A percentile compares a stretch with the other conserved stretches of the same genome.
Evolutionary conservation across 139 green algal species (phyloP).

Genomic region (Chlorella sp.): DNA sequence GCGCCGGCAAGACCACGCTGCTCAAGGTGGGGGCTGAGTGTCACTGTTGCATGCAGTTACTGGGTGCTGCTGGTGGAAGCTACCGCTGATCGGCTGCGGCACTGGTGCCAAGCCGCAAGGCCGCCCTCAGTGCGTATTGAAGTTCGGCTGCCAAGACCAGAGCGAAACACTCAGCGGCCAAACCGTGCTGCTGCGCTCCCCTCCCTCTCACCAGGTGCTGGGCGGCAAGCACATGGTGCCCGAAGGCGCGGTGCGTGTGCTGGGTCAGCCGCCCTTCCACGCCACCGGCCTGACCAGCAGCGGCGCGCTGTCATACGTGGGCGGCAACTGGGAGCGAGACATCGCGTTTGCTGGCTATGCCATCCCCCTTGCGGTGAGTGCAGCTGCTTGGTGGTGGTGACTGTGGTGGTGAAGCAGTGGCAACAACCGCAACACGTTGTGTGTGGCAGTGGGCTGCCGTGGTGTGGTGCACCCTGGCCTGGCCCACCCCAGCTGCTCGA

Average conservation of each 20-base stretch:
- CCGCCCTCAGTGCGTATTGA: too few species aligned
- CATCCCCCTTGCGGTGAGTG: conserved; percentile 81
- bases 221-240: conserved; percentile 94
- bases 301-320: conserved; percentile 92
- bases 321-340: conserved; percentile 94
- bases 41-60: neutral
- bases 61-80: neutral
- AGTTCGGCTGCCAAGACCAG: too few species aligned
- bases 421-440: too few species aligned
- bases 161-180: too few species aligned
- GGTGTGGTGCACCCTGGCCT: neutral
- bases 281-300: conserved; percentile 83
- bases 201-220: conserved; percentile 77
- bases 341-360: conserved; percentile 93
- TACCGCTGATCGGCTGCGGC: too few species aligned
- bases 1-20: conserved; percentile 48
- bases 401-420: too few species aligned
- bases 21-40: neutral
- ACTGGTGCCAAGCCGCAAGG: too few species aligned
- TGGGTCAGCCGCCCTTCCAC: conserved; percentile 94
- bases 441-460: too few species aligned
- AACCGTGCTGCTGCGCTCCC: too few species aligned
- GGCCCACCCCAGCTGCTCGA: too few species aligned
- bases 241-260: conserved; percentile 66
- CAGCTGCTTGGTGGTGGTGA: too few species aligned